A percentile compares a stretch with the other conserved stretches of the same genome.
Evolutionary conservation across 129 eudicot genomes (phyloP).

Genomic region (Flaveria brownii): DNA sequence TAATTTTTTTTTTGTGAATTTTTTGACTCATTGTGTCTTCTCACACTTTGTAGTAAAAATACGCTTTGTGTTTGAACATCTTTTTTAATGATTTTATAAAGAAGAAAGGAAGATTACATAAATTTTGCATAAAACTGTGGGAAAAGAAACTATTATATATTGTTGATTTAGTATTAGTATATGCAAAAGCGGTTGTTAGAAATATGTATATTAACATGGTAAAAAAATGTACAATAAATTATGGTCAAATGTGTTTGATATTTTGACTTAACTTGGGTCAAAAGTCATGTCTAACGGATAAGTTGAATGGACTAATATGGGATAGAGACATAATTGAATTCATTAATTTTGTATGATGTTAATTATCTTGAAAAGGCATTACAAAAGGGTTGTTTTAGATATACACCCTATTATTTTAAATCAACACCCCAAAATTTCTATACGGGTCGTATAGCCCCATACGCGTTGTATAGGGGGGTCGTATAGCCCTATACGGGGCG

Average conservation of each 20-base stretch:
- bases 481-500: too few species aligned
- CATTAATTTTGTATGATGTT: neutral
- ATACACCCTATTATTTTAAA: too few species aligned
- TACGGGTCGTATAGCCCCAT: too few species aligned
- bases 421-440: too few species aligned
- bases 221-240: neutral
- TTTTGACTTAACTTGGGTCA: constrained; percentile 22
- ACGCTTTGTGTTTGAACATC: too few species aligned
- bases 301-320: constrained; percentile 25
- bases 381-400: too few species aligned
- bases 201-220: neutral
- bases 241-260: constrained; percentile 1
- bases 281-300: constrained; percentile 22
- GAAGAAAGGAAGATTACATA: neutral
- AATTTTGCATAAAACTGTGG: neutral
- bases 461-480: too few species aligned
- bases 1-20: too few species aligned
- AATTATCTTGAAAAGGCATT: neutral
- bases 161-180: too few species aligned
- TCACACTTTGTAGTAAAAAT: too few species aligned
- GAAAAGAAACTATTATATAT: too few species aligned
- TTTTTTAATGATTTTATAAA: neutral
- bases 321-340: constrained; percentile 22
- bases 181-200: neutral
- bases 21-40: too few species aligned